A percentile compares a stretch with the other conserved stretches of the same genome.
These are phyloP conservation scores for Penicillium coffeae DNA, from an alignment of 495 filamentous ascomycete species.

Conservation along the genomic window DNA sequence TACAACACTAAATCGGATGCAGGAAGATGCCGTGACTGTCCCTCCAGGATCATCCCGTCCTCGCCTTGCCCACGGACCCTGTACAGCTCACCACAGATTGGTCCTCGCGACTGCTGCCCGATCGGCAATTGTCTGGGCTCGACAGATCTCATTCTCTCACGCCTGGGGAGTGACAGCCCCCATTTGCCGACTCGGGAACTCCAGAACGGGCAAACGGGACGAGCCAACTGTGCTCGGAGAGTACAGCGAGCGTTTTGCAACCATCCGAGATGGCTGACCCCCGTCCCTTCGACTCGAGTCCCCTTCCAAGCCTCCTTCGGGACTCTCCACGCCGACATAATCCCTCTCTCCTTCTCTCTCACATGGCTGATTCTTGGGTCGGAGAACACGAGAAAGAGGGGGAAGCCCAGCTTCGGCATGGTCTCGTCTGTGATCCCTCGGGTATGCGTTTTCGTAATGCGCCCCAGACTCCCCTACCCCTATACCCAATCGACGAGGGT, in stretches of 20 bases:
- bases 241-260: constrained; percentile 10
- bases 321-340: too few relatives aligned
- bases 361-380: constrained; percentile 3
- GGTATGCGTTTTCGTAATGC: constrained; percentile 12
- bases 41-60: constrained; percentile 7
- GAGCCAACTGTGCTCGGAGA: constrained; percentile 14
- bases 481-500: neutral
- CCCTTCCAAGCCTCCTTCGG: neutral
- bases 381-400: neutral
- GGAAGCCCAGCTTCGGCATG: neutral
- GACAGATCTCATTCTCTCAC: constrained; percentile 6
- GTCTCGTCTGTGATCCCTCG: constrained; percentile 15
- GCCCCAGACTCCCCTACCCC: constrained; percentile 3
- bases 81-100: too few relatives aligned
- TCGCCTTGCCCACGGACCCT: constrained; percentile 5
- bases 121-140: neutral
- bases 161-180: constrained; percentile 2
- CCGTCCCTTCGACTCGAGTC: neutral
- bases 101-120: constrained; percentile 10
- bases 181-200: constrained; percentile 20
- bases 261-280: neutral
- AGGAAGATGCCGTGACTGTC: too few relatives aligned
- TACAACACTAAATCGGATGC: too few relatives aligned
- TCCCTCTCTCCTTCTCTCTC: neutral
- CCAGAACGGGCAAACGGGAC: constrained; percentile 21